phyloP scores from a whole-genome alignment of 345 rosid genomes.

The Syzygium aqueum region DNA sequence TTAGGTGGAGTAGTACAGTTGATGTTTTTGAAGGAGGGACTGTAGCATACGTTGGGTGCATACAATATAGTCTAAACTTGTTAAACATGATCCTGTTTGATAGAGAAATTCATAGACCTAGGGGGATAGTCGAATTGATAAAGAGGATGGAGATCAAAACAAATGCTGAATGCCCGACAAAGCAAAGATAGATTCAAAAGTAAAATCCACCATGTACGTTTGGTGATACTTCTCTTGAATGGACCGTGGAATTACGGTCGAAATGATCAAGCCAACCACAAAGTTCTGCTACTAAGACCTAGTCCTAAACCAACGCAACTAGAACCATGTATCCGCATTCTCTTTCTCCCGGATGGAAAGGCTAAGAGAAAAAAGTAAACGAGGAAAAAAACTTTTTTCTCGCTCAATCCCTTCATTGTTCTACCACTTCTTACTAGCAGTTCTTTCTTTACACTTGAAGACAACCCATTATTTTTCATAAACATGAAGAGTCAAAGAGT shows the following conservation, averaged over 20 bases:
- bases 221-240: neutral
- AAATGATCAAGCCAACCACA: neutral
- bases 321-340: neutral
- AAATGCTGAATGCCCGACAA: neutral
- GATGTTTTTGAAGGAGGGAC: too few relatives aligned
- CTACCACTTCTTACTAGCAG: too few relatives aligned
- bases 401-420: neutral
- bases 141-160: neutral
- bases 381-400: neutral
- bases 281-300: neutral
- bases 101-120: neutral
- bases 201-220: neutral
- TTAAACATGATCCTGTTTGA: neutral
- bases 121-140: neutral
- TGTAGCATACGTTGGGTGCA: too few relatives aligned
- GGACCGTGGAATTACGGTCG: neutral
- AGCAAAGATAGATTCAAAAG: neutral
- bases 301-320: neutral
- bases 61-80: too few relatives aligned
- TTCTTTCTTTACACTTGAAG: too few relatives aligned
- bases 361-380: neutral
- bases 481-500: neutral
- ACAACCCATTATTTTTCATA: too few relatives aligned
- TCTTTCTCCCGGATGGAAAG: neutral
- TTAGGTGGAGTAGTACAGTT: too few relatives aligned